Evolutionary conservation across 805 yeast species (phyloP).

Genomic region (Crinitomyces ghanaensis): DNA sequence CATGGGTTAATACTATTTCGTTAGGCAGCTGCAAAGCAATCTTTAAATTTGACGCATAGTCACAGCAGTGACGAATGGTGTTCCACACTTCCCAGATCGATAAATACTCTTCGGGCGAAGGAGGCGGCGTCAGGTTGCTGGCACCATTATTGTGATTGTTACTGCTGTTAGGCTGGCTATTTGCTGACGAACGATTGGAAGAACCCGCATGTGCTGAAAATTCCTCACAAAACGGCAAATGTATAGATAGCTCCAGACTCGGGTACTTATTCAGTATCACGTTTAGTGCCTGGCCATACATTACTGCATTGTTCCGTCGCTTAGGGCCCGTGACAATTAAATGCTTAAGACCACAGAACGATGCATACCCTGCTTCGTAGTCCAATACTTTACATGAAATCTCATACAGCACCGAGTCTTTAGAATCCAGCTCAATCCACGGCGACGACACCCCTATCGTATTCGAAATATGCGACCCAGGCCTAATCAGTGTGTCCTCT

Average conservation of each 20-base stretch:
- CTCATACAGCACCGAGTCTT: slow-evolving; percentile 37
- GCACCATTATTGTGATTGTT: no score
- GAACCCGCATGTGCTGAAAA: slow-evolving; percentile 27
- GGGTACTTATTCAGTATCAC: slow-evolving; percentile 24
- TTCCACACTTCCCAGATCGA: slow-evolving; percentile 74
- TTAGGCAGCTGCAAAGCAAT: slow-evolving; percentile 69
- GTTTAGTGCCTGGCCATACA: slow-evolving; percentile 35
- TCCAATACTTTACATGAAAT: slow-evolving; percentile 45
- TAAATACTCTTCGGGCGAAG: slow-evolving; percentile 31
- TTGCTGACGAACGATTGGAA: slow-evolving; percentile 4
- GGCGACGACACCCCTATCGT: slow-evolving; percentile 50
- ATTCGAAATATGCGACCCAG: slow-evolving; percentile 32
- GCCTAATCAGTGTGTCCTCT: slow-evolving; percentile 33
- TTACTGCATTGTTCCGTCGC: slow-evolving; percentile 39
- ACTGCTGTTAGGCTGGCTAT: no score
- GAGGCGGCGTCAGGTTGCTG: slow-evolving; percentile 18
- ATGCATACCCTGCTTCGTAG: slow-evolving; percentile 49
- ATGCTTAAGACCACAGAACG: slow-evolving; percentile 44
- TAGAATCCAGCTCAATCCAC: slow-evolving; percentile 59
- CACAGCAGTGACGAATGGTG: slow-evolving; percentile 44
- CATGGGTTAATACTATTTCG: slow-evolving; percentile 37
- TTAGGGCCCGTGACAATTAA: slow-evolving; percentile 56
- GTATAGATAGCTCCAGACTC: slow-evolving; percentile 19
- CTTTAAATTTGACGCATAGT: slow-evolving; percentile 45
- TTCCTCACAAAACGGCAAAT: slow-evolving; percentile 28